Base-by-base conservation (phyloP, 306 rosid species). In the Casuarina glauca region DNA sequence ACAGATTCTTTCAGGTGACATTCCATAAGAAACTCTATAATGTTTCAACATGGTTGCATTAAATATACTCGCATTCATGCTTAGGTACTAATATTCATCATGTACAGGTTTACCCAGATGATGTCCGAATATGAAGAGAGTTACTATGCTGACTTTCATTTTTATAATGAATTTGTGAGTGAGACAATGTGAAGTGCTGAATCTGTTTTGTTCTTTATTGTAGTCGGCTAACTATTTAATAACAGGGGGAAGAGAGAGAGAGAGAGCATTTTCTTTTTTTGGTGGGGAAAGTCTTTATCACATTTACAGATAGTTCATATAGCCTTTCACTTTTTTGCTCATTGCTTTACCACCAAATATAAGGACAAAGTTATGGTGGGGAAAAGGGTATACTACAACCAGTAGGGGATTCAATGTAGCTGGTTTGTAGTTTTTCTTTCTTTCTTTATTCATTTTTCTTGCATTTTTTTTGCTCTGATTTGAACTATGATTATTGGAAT, bases 1-100 rank as follows among this genome's bases (percentile, higher is more conserved):
- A 87, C 66, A 84, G 87, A 79, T 57, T 55, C 26, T 55, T 13
- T 32, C 88, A 94, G 85, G 98, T 89, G 77, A 86, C 69, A 36
- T 42, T 64, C 54, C 45, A 61, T 11, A 54, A 69, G 20, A 38
- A 2, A 35, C 45, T 42, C 69, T 61, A 55, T 43, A 8, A 55
- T 43, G 74, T 61, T 83, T 80, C 62, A 51, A 26, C 43, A 32
- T 26, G 5, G 3, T 78, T 26, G 4, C 3, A 10, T 11, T 48
- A 71, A 51, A 49, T 71, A 6, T 51, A 48, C n/a, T 26, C 46
- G 15, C 53, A 42, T 54, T 3, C 69, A 19, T 11, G 5, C 6
- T 36, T 51, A 41, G 17, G 36, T 74, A 41, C 26, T 19, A 64
- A 60, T 16, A 16, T 20, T 62, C 12, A 39, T 63, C 42, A 36